Base-by-base conservation (phyloP, 2,329 filamentous ascomycete species). In the Didymella sp. region DNA sequence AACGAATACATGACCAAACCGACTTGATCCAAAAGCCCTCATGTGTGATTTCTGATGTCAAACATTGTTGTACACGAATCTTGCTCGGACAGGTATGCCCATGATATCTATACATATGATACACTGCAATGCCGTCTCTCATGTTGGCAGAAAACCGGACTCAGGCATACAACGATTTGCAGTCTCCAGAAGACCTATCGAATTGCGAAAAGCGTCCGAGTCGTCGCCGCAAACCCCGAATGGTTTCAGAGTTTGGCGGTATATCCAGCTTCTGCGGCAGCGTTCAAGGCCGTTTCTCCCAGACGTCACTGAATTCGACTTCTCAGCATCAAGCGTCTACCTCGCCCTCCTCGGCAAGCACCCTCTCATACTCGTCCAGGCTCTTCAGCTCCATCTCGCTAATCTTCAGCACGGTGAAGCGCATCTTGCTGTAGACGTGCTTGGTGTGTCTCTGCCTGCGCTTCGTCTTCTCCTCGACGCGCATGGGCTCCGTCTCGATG, bases 371-470 rank as follows among this genome's bases (percentile, higher is more conserved):
- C 73, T 85, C 80, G 47, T 86, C 84, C 58, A 83, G 60, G 24
- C 77, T 79, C 76, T 81, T 85, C 5, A 96, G 82, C 73, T 85
- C 88, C 61, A 98, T 73, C 78, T 98, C 91, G 73, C 89, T 89
- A 62, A 99, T 89, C 72, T 88, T 84, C 77, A 99, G 73, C 21
- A 96, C 85, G 2, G 95, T 99, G 77, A 90, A 96, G 70, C 86
- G 84, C 74, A 96, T 91, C 84, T 99, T 97, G 82, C 92, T 97
- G 80, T 84, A 89, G 9, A 95, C 89, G 57, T 84, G 86, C 81
- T 87, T 91, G 46, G 85, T 84, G 73, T 85, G 83, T 61, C 86
- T 78, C 68, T 85, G 82, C 72, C 89, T 84, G 72, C 91, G 81
- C 76, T 89, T 89, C 71, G 81, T 85, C 79, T 84, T 84, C 75